These are phyloP conservation scores for Stephania cephalantha DNA, from an alignment of 164 flowering plant species.

Conservation along the genomic window DNA sequence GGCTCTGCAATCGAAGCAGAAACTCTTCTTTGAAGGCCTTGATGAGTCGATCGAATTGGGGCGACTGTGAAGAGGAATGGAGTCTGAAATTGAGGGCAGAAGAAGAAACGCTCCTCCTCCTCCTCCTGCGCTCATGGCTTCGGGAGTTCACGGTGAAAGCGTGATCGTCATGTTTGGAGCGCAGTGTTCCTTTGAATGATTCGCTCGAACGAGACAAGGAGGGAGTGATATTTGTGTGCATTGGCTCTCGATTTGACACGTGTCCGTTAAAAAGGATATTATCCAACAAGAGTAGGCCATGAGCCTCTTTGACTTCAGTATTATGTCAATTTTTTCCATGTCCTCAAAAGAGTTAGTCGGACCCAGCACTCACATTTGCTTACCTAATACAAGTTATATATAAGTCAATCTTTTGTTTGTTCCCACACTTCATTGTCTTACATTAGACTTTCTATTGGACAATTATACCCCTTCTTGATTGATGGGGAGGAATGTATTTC, in stretches of 20 bases:
- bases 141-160: background rate
- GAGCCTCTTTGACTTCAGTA: too few relatives aligned
- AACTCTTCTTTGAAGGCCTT: conserved; percentile 5
- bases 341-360: too few relatives aligned
- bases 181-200: background rate
- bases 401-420: too few relatives aligned
- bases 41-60: conserved; percentile 3
- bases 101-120: conserved; percentile 17
- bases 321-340: too few relatives aligned
- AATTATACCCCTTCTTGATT: too few relatives aligned
- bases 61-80: conserved; percentile 10
- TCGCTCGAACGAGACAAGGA: background rate
- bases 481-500: too few relatives aligned
- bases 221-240: conserved; percentile 22
- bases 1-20: conserved; percentile 5
- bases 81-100: conserved; percentile 24
- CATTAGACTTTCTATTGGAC: too few relatives aligned
- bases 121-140: conserved; percentile 47
- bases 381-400: too few relatives aligned
- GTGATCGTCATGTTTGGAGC: background rate
- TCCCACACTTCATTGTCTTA: too few relatives aligned
- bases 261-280: conserved; percentile 14
- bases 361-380: too few relatives aligned
- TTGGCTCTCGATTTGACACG: conserved; percentile 35
- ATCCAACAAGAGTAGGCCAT: too few relatives aligned